Base-by-base conservation (phyloP, 345 rosid species). In the Pugionium cornutum region DNA sequence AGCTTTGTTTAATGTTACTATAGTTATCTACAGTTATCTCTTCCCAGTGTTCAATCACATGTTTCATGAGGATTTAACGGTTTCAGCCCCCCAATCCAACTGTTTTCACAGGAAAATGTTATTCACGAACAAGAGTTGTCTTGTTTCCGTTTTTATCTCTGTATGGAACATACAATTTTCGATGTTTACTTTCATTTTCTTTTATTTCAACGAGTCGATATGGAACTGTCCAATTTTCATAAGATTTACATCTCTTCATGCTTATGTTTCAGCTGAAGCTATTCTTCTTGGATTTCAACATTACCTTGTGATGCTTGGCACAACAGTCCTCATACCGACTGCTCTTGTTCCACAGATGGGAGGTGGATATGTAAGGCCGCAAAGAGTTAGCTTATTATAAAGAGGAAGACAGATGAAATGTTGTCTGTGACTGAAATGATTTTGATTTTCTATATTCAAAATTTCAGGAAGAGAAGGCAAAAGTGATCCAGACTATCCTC, bases 281-380 rank as follows among this genome's bases (percentile, higher is more conserved):
- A 82, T 90, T 66, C 89, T 94, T 31, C 95, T 86, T 43, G 99
- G 99, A 32, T 94, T 94, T 69, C 99, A 94, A 52, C 99, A 94
- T 66, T 94, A 90, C 75, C 76, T 94, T 56, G 96, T 94, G 76
- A 90, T 91, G 97, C 95, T 94, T 53, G 97, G 99, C 66, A 90
- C 99, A 0, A 77, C 90, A 0, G 99, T 94, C 54, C 77, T 94
- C 70, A 94, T 94, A 50, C 97, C 97, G 7, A 81, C 89, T 40
- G 77, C 96, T 41, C 97, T 94, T 41, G 99, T 94, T 66, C 99
- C 99, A 2, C 99, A 88, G 79, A 94, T 94, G 99, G 99, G 99
- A 61, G 99, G 99, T 72, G 86, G 96, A 81, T 90, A 88, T 77
- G 99, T 94, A 84, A 84, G 89, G 4, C 75, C n/a, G 48, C 18